Conservation (phyloP, 768 basidiomycete species). For the Nevesoporus exiguus region DNA sequence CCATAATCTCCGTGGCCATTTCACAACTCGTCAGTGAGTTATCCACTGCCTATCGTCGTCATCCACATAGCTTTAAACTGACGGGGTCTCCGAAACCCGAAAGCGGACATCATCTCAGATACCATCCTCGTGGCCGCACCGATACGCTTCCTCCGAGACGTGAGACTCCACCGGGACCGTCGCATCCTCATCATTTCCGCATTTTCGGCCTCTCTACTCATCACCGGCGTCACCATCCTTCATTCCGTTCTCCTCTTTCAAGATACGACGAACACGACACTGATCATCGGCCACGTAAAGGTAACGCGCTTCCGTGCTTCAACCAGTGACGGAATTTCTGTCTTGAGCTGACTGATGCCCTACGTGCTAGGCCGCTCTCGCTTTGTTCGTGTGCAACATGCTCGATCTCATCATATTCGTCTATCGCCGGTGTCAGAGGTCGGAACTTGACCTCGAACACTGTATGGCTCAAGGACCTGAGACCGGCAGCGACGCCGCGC, state of each 20-base stretch:
- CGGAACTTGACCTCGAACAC: neutral
- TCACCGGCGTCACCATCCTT: slow-evolving; percentile 18
- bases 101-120: slow-evolving; percentile 26
- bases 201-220: slow-evolving; percentile 25
- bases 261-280: neutral
- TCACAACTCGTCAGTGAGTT: slow-evolving; percentile 25
- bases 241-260: slow-evolving; percentile 23
- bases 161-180: slow-evolving; percentile 11
- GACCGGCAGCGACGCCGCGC: neutral
- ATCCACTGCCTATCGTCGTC: neutral
- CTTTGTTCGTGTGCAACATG: slow-evolving; percentile 21
- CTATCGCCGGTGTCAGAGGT: slow-evolving; percentile 12
- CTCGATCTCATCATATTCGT: slow-evolving; percentile 19
- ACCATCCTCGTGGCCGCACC: slow-evolving; percentile 16
- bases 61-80: neutral
- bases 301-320: neutral
- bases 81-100: neutral
- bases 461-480: neutral
- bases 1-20: slow-evolving; percentile 10
- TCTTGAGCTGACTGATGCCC: neutral
- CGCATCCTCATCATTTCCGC: slow-evolving; percentile 21
- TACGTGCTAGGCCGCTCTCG: slow-evolving; percentile 14
- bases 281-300: slow-evolving; percentile 25
- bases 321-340: neutral
- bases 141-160: slow-evolving; percentile 13